Conservation (phyloP, 1,284 basidiomycete species). For the Phellinidium pouzarii region DNA sequence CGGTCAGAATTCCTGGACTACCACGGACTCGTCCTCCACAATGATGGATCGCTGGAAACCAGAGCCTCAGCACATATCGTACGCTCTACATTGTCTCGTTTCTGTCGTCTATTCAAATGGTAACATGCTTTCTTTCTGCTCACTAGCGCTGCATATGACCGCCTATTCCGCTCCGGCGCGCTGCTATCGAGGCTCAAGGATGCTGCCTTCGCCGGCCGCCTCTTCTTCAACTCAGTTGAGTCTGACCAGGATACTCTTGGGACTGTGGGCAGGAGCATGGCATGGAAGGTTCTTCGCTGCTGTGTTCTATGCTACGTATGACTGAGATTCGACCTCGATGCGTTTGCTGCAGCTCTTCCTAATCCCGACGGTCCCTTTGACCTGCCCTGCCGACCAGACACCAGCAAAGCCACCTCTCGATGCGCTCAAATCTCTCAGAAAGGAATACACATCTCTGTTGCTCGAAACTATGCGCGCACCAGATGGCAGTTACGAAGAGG, state of each 20-base stretch:
- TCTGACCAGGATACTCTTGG: slow-evolving; percentile 32
- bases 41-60: slow-evolving; percentile 14
- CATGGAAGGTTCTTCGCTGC: slow-evolving; percentile 58
- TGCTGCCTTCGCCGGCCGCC: slow-evolving; percentile 50
- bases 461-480: slow-evolving; percentile 67
- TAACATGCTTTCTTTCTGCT: slow-evolving; percentile 2
- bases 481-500: slow-evolving; percentile 70
- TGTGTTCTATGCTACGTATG: neutral
- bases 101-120: neutral
- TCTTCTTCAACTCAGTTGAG: slow-evolving; percentile 35
- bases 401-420: slow-evolving; percentile 28
- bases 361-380: slow-evolving; percentile 14
- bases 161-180: slow-evolving; percentile 49
- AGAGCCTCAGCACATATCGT: slow-evolving; percentile 11
- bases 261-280: slow-evolving; percentile 62
- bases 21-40: neutral
- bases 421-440: slow-evolving; percentile 41
- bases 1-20: neutral
- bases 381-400: slow-evolving; percentile 11
- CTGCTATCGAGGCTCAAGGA: slow-evolving; percentile 60
- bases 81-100: neutral
- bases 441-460: slow-evolving; percentile 44
- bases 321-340: neutral
- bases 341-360: slow-evolving; percentile 15
- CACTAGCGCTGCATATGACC: slow-evolving; percentile 50